These are phyloP conservation scores for Quercus wislizeni DNA, from an alignment of 306 rosid species.

Conservation along the genomic window DNA sequence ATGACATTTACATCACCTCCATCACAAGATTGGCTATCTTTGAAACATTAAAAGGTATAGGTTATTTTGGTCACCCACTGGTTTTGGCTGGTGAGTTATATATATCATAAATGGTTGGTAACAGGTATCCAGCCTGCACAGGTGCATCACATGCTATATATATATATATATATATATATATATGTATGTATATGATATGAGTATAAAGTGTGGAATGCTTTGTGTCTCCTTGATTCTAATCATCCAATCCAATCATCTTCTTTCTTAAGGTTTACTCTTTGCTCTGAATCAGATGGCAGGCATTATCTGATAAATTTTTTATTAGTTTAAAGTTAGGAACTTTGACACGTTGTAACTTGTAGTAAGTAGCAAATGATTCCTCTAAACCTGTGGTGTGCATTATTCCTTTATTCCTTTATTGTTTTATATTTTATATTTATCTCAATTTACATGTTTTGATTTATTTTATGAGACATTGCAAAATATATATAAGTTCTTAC, in stretches of 20 bases:
- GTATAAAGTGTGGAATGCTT: not conserved
- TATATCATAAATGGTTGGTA: not conserved
- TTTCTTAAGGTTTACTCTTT: not conserved
- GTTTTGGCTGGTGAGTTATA: conserved; percentile 6
- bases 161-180: not conserved
- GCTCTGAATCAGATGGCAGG: not conserved
- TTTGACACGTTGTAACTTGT: no score
- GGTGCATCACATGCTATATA: conserved; percentile 14
- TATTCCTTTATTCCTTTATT: no score
- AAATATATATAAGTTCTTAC: no score
- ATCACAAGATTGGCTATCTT: not conserved
- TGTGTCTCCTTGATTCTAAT: conserved; percentile 1
- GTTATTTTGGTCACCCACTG: not conserved
- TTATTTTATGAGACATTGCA: no score
- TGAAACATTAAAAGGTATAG: not conserved
- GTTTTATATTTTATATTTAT: no score
- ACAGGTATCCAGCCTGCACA: not conserved
- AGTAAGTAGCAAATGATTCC: no score
- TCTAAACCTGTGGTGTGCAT: no score
- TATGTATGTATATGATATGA: not conserved
- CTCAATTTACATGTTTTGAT: no score
- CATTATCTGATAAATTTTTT: not conserved
- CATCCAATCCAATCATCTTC: not conserved
- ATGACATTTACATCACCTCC: no score
- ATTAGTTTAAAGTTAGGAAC: not conserved